phyloP scores from a whole-genome alignment of 495 filamentous ascomycete species.

The Lasiosphaeriaceae sp. region DNA sequence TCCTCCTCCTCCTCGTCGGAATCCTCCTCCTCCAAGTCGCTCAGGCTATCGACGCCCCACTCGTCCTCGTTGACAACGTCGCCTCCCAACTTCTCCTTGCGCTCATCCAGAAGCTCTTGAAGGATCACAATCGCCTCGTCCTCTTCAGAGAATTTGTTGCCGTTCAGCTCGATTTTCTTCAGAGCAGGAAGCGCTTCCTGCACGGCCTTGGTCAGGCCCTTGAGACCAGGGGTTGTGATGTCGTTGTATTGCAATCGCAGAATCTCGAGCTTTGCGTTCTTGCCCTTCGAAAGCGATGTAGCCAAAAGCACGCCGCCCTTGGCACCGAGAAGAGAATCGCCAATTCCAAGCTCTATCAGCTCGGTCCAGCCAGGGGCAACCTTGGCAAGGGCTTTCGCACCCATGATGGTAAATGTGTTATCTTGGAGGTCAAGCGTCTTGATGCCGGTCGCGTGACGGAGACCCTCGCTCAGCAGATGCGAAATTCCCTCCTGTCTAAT shows the following conservation, averaged over 20 bases:
- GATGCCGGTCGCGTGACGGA: constrained; percentile 61
- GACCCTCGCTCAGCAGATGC: constrained; percentile 68
- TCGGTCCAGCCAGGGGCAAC: constrained; percentile 71
- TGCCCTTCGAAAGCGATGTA: constrained; percentile 65
- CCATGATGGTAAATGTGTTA: constrained; percentile 86
- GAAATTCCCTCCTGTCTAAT: constrained; percentile 91
- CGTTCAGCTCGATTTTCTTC: constrained; percentile 86
- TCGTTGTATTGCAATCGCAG: constrained; percentile 93
- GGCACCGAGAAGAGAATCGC: constrained; percentile 79
- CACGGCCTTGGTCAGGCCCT: constrained; percentile 61
- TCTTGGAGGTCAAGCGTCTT: constrained; percentile 87
- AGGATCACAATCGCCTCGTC: constrained; percentile 57
- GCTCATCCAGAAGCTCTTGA: constrained; percentile 49
- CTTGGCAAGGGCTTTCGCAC: constrained; percentile 71
- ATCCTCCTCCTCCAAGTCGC: constrained; percentile 75
- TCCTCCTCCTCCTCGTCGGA: constrained; percentile 69
- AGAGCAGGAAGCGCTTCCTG: constrained; percentile 64
- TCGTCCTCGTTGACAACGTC: constrained; percentile 58
- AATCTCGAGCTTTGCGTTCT: constrained; percentile 71
- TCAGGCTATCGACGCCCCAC: constrained; percentile 83
- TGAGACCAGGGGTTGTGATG: constrained; percentile 69
- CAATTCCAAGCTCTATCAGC: constrained; percentile 79
- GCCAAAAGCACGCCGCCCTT: constrained; percentile 74
- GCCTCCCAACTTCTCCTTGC: constrained; percentile 58
- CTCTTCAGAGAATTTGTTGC: constrained; percentile 89